Evolutionary conservation across 1,284 basidiomycete genomes (phyloP).

Genomic region (Coriolopsis trogii): DNA sequence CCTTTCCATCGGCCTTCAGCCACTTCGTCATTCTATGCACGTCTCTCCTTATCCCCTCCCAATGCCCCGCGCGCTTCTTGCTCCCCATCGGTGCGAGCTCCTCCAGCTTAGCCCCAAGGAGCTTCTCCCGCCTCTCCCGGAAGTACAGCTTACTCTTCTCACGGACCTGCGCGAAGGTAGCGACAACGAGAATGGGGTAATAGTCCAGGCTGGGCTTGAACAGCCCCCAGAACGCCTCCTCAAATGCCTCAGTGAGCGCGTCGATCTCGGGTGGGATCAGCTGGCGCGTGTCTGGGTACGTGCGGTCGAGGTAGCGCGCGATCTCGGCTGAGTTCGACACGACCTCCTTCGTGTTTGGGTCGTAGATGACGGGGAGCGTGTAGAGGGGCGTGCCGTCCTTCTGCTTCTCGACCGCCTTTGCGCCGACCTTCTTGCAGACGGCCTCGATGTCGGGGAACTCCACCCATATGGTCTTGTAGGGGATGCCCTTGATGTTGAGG

Average conservation of each 20-base stretch:
- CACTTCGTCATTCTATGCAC: conserved; percentile 34
- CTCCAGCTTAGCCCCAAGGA: conserved; percentile 38
- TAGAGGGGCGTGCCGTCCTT: conserved; percentile 31
- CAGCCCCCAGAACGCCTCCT: conserved; percentile 19
- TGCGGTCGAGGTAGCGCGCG: conserved; percentile 38
- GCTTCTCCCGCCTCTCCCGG: conserved; percentile 37
- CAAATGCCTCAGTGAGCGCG: conserved; percentile 38
- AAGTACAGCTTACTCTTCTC: conserved; percentile 40
- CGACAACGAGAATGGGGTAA: conserved; percentile 22
- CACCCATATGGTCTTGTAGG: conserved; percentile 39
- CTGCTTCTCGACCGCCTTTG: conserved; percentile 22
- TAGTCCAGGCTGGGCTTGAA: conserved; percentile 1
- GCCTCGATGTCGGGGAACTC: conserved; percentile 39
- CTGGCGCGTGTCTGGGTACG: conserved; percentile 32
- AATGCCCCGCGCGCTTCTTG: conserved; percentile 28
- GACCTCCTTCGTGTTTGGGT: conserved; percentile 28
- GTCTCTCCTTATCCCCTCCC: conserved; percentile 35
- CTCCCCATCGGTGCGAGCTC: conserved; percentile 34
- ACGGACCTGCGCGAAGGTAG: conserved; percentile 30
- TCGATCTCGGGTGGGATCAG: conserved; percentile 28
- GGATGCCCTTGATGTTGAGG: conserved; percentile 38
- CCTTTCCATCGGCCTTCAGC: conserved; percentile 33
- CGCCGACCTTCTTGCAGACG: conserved; percentile 33
- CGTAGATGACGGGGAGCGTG: conserved; percentile 39
- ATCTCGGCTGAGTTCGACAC: conserved; percentile 37